A percentile compares a stretch with the other conserved stretches of the same genome.
Conservation (phyloP, 2,329 filamentous ascomycete species). For the Colletotrichum orbiculare region DNA sequence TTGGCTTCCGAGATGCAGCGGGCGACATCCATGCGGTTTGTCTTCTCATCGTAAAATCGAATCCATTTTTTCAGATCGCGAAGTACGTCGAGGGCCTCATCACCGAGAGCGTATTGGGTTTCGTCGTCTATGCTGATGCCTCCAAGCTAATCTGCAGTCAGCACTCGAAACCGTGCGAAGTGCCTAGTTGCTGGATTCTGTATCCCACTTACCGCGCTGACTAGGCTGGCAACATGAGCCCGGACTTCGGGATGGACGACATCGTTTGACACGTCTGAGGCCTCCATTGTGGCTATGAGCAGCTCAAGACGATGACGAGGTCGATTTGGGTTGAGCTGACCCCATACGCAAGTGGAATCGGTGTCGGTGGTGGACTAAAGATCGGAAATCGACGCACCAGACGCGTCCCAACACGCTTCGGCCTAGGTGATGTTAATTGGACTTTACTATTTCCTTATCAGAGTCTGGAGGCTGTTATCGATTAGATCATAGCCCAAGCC, state of each 20-base stretch:
- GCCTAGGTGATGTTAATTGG: neutral
- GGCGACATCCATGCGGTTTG: slow-evolving; percentile 93
- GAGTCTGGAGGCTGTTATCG: neutral
- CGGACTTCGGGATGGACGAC: slow-evolving; percentile 91
- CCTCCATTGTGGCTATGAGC: slow-evolving; percentile 60
- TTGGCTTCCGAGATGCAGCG: slow-evolving; percentile 93
- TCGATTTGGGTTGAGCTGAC: slow-evolving; percentile 12
- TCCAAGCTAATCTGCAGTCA: slow-evolving; percentile 73
- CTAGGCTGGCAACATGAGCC: slow-evolving; percentile 91
- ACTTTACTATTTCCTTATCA: too few species aligned
- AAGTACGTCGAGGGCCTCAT: slow-evolving; percentile 90
- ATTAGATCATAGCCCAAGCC: slow-evolving; percentile 12
- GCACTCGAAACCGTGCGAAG: slow-evolving; percentile 7
- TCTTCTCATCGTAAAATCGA: slow-evolving; percentile 91
- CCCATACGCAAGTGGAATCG: slow-evolving; percentile 13
- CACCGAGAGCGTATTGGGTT: slow-evolving; percentile 87
- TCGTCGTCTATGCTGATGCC: slow-evolving; percentile 83
- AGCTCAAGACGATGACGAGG: slow-evolving; percentile 1
- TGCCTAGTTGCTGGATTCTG: neutral
- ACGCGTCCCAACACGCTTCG: slow-evolving; percentile 31
- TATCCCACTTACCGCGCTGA: slow-evolving; percentile 81
- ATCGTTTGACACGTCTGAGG: slow-evolving; percentile 62
- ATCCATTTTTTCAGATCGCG: slow-evolving; percentile 97
- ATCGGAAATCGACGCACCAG: slow-evolving; percentile 14
- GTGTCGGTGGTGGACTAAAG: neutral